These are phyloP conservation scores for Lophiotrema nucula DNA, from an alignment of 495 filamentous ascomycete species.

Conservation along the genomic window DNA sequence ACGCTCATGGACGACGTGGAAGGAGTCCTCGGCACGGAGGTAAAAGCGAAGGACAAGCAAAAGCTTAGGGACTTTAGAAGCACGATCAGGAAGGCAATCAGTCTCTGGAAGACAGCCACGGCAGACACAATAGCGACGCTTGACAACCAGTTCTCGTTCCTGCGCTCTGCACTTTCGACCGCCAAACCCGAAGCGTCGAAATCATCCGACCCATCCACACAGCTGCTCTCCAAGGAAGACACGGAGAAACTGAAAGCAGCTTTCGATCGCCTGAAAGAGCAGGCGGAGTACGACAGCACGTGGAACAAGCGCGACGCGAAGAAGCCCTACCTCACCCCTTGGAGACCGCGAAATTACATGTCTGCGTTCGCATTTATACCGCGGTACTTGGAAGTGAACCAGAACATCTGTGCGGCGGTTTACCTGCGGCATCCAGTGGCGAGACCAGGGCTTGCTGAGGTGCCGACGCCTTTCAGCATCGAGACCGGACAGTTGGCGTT, in stretches of 20 bases:
- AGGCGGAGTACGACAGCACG: constrained; percentile 51
- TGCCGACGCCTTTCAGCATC: constrained; percentile 76
- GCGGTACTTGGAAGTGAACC: constrained; percentile 94
- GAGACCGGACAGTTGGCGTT: constrained; percentile 71
- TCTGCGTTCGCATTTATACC: constrained; percentile 91
- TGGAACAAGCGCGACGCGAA: constrained; percentile 51
- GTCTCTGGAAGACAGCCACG: constrained; percentile 46
- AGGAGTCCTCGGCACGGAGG: constrained; percentile 36
- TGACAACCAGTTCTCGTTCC: constrained; percentile 51
- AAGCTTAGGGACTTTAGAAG: constrained; percentile 26
- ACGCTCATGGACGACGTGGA: constrained; percentile 24
- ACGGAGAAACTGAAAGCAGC: constrained; percentile 41
- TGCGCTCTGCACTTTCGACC: constrained; percentile 32
- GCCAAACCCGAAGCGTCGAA: constrained; percentile 10
- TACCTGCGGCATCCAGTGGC: constrained; percentile 95
- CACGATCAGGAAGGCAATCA: constrained; percentile 53
- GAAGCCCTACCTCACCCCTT: constrained; percentile 89
- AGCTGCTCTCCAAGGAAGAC: constrained; percentile 23
- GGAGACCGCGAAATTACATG: constrained; percentile 86
- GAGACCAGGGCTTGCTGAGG: constrained; percentile 80
- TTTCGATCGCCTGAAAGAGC: constrained; percentile 60
- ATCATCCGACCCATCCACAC: constrained; percentile 9
- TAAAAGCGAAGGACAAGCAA: constrained; percentile 31
- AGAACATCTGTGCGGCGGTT: constrained; percentile 90
- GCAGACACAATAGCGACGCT: constrained; percentile 47